A percentile compares a stretch with the other conserved stretches of the same genome.
These are phyloP conservation scores for Biancaea sappan DNA, from an alignment of 306 rosid species.

Conservation along the genomic window DNA sequence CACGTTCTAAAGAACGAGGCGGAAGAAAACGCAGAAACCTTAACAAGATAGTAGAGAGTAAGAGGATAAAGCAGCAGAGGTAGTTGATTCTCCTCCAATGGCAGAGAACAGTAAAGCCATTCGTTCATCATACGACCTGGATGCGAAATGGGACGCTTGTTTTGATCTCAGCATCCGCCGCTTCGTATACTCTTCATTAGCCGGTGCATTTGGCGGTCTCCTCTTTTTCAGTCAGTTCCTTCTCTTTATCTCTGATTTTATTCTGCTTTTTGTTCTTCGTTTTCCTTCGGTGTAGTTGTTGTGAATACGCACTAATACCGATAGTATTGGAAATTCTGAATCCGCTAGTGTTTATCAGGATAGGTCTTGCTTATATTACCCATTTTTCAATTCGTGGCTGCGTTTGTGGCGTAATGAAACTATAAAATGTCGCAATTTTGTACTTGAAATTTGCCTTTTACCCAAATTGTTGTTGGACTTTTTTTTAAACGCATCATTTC, in stretches of 20 bases:
- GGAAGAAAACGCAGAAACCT: not conserved
- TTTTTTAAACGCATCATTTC: not conserved
- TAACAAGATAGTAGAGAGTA: not conserved
- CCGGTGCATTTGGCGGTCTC: conserved; percentile 47
- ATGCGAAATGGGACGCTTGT: conserved; percentile 49
- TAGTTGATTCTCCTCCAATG: not conserved
- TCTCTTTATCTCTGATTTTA: not conserved
- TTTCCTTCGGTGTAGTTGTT: not conserved
- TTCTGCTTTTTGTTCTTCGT: not conserved
- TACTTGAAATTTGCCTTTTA: not conserved
- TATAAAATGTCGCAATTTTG: not conserved
- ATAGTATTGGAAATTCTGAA: not conserved
- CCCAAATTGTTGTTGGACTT: not conserved
- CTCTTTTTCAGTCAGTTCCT: conserved; percentile 41
- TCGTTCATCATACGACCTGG: conserved; percentile 29
- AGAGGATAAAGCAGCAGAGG: not conserved
- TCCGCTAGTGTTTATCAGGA: not conserved
- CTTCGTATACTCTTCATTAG: conserved; percentile 39
- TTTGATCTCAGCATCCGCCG: conserved; percentile 50
- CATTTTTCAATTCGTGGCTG: not conserved
- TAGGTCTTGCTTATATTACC: not conserved
- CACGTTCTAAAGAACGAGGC: not conserved
- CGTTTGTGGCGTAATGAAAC: not conserved
- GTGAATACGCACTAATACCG: not conserved
- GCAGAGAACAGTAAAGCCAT: not conserved